Percentiles rank a stretch among this genome's conserved stretches.
Evolutionary conservation across 2,329 filamentous ascomycete genomes (phyloP).

Genomic region (Aphanoascus verrucosus): DNA sequence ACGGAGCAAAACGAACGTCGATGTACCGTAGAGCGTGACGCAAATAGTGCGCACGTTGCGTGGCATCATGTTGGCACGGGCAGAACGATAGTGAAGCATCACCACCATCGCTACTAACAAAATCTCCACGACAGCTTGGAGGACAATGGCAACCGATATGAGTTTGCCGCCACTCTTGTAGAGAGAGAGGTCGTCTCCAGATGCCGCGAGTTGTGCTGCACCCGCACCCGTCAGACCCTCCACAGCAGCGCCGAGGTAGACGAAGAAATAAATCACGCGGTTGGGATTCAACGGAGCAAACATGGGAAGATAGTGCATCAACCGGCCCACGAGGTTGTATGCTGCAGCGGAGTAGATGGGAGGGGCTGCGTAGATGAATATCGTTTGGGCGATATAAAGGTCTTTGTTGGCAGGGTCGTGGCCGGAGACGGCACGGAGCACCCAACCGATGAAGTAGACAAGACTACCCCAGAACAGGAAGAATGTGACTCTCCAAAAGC

Average conservation of each 20-base stretch:
- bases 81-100: slow-evolving; percentile 23
- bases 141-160: slow-evolving; percentile 22
- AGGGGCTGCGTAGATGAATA: slow-evolving; percentile 28
- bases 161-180: slow-evolving; percentile 22
- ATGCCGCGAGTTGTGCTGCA: slow-evolving; percentile 20
- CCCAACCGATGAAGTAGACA: slow-evolving; percentile 31
- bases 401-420: slow-evolving; percentile 22
- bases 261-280: slow-evolving; percentile 28
- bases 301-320: slow-evolving; percentile 32
- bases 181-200: slow-evolving; percentile 15
- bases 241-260: slow-evolving; percentile 28
- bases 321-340: slow-evolving; percentile 29
- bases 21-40: slow-evolving; percentile 30
- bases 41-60: slow-evolving; percentile 25
- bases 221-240: slow-evolving; percentile 28
- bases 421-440: slow-evolving; percentile 24
- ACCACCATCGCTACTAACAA: slow-evolving; percentile 22
- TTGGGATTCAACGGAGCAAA: slow-evolving; percentile 29
- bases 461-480: slow-evolving; percentile 28
- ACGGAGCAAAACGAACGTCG: slow-evolving; percentile 25
- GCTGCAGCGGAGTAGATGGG: slow-evolving; percentile 31
- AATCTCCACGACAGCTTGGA: slow-evolving; percentile 27
- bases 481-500: slow-evolving; percentile 29
- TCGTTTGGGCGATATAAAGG: slow-evolving; percentile 27
- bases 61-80: slow-evolving; percentile 19